Evolutionary conservation across 2,329 filamentous ascomycete species (phyloP).

Genomic region (Pseudogymnoascus sp.): DNA sequence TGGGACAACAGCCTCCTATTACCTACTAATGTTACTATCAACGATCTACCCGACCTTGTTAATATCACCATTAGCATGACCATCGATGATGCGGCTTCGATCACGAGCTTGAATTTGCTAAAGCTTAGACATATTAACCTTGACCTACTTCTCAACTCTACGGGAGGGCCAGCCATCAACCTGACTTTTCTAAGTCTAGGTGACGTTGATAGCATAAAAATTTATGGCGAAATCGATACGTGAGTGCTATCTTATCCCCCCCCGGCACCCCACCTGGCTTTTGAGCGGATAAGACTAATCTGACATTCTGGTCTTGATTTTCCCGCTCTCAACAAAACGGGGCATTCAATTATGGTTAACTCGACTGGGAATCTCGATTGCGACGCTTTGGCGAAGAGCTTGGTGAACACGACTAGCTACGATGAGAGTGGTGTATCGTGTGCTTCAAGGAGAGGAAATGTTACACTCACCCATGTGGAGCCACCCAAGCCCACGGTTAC

Average conservation of each 20-base stretch:
- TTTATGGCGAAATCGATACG: neutral
- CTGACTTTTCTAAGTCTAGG: neutral
- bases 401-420: neutral
- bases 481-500: neutral
- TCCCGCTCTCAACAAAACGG: neutral
- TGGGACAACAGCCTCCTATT: neutral
- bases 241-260: neutral
- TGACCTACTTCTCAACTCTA: neutral
- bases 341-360: neutral
- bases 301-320: neutral
- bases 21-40: neutral
- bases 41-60: neutral
- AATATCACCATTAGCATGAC: neutral
- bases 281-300: neutral
- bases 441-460: neutral
- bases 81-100: neutral
- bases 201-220: neutral
- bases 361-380: neutral
- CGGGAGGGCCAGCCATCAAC: neutral
- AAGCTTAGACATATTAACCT: neutral
- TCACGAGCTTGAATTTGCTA: neutral
- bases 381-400: neutral
- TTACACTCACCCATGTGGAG: neutral
- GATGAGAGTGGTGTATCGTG: neutral
- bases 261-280: neutral